Conservation (phyloP, 129 eudicot species). For the Ambrosia artemisiifolia region DNA sequence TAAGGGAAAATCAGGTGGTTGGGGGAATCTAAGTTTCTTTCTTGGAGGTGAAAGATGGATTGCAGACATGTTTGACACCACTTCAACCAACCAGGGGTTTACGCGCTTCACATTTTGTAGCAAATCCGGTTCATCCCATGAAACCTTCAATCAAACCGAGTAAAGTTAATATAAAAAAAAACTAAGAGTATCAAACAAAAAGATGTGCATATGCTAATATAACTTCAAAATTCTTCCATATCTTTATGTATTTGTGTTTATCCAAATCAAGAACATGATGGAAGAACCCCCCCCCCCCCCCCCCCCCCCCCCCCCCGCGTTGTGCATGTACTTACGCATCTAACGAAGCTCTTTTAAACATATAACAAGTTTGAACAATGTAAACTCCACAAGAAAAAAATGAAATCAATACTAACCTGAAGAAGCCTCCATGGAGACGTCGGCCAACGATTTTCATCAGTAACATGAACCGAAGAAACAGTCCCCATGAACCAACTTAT, state of each 20-base stretch:
- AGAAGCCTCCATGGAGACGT: conserved; percentile 94
- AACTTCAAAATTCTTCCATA: too few species aligned
- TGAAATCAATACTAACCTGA: conserved; percentile 44
- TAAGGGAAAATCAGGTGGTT: conserved; percentile 41
- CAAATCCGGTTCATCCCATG: conserved; percentile 94
- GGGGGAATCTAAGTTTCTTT: conserved; percentile 70
- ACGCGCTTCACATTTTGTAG: conserved; percentile 90
- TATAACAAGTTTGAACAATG: too few species aligned
- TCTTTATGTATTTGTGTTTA: too few species aligned
- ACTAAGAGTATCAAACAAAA: not conserved
- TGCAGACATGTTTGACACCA: conserved; percentile 64
- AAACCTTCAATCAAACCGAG: conserved; percentile 42
- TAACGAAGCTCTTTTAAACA: too few species aligned
- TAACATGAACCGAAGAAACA: conserved; percentile 64
- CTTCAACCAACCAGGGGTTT: conserved; percentile 92
- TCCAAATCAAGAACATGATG: too few species aligned
- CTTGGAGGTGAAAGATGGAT: conserved; percentile 73
- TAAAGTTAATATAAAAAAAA: not conserved
- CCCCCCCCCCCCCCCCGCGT: too few species aligned
- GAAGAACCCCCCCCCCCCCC: too few species aligned
- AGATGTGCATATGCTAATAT: too few species aligned
- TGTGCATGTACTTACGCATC: too few species aligned
- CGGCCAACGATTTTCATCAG: conserved; percentile 77
- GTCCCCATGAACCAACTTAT: conserved; percentile 99
- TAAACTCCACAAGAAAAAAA: not conserved